These are phyloP conservation scores for Lolium rigidum DNA, from an alignment of 176 grass and related monocot species.

Conservation along the genomic window DNA sequence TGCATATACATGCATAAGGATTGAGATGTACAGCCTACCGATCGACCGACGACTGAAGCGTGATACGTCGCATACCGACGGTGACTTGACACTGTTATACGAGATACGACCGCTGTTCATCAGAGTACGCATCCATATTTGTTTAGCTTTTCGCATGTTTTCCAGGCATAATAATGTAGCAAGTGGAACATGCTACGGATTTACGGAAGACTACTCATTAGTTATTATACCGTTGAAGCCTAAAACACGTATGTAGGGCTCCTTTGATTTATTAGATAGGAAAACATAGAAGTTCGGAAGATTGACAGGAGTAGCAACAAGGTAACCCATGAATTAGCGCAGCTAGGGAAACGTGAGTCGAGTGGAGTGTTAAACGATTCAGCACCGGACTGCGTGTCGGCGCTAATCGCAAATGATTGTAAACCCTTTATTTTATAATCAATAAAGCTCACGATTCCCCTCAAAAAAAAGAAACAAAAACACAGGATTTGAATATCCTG, in stretches of 20 bases:
- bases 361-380: too few species aligned
- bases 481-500: too few species aligned
- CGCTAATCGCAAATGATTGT: too few species aligned
- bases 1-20: not conserved
- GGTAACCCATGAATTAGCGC: too few species aligned
- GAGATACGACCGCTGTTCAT: conserved; percentile 9
- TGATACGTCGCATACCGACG: conserved; percentile 12
- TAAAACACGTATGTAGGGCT: not conserved
- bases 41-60: not conserved
- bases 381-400: too few species aligned
- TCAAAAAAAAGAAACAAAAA: too few species aligned
- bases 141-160: not conserved
- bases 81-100: not conserved
- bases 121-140: not conserved
- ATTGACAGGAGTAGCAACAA: too few species aligned
- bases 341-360: too few species aligned
- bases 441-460: too few species aligned
- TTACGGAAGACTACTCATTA: not conserved
- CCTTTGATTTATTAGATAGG: not conserved
- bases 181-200: not conserved
- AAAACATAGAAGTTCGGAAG: too few species aligned
- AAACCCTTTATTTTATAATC: too few species aligned
- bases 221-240: not conserved
- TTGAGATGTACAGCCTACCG: conserved; percentile 47
- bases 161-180: not conserved